Percentiles rank a stretch among this genome's conserved stretches.
Evolutionary conservation across 2,329 filamentous ascomycete species (phyloP).

Genomic region (Aspergillus novofumigatus): DNA sequence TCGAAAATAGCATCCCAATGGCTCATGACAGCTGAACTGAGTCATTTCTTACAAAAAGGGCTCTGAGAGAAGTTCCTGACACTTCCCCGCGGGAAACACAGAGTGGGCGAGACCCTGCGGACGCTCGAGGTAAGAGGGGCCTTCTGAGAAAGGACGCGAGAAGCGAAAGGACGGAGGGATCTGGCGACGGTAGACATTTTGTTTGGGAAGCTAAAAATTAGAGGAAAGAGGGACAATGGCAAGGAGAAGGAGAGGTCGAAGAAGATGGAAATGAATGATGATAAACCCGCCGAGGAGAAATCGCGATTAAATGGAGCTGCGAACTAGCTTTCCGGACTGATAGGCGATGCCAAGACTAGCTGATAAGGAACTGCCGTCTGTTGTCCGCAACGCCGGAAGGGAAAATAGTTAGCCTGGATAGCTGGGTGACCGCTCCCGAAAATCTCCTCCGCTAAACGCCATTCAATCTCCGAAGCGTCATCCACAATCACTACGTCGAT

Average conservation of each 20-base stretch:
- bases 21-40: conserved; percentile 2
- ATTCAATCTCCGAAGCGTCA: conserved; percentile 15
- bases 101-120: conserved; percentile 29
- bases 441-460: conserved; percentile 18
- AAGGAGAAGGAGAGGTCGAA: conserved; percentile 2
- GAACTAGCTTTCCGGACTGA: conserved; percentile 26
- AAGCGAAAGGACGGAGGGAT: conserved; percentile 34
- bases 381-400: conserved; percentile 6
- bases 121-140: conserved; percentile 25
- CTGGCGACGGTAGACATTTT: conserved; percentile 38
- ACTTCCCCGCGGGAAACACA: conserved; percentile 41
- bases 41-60: conserved; percentile 32
- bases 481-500: conserved; percentile 18
- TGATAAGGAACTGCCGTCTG: conserved; percentile 18
- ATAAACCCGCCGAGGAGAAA: conserved; percentile 7
- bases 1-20: conserved; percentile 2
- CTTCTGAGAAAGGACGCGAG: conserved; percentile 35
- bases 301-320: conserved; percentile 20
- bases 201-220: conserved; percentile 7
- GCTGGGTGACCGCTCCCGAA: conserved; percentile 9
- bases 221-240: conserved; percentile 13
- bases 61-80: conserved; percentile 40
- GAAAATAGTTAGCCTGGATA: not conserved
- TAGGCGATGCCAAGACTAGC: conserved; percentile 25
- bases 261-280: conserved; percentile 1